Percentiles rank a stretch among this genome's conserved stretches.
phyloP scores from a whole-genome alignment of 495 filamentous ascomycete species.

The Podospora sp. region DNA sequence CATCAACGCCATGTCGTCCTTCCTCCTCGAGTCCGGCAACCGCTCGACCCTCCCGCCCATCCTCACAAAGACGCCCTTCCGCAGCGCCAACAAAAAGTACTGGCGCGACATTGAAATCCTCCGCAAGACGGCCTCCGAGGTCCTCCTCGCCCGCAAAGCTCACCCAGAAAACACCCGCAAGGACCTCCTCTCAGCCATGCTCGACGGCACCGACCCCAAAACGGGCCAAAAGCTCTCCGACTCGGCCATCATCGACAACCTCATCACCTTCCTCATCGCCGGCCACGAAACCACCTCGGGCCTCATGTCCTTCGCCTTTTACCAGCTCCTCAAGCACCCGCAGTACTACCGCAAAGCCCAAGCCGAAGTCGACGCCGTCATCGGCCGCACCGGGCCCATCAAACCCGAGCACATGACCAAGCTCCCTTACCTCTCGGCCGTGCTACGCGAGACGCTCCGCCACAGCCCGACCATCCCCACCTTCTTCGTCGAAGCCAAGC shows the following conservation, averaged over 20 bases:
- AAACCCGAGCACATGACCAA: constrained; percentile 68
- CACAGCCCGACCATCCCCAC: constrained; percentile 64
- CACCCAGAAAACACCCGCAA: constrained; percentile 62
- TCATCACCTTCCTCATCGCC: constrained; percentile 74
- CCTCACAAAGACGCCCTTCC: constrained; percentile 50
- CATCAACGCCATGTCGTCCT: constrained; percentile 62
- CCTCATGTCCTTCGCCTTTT: constrained; percentile 59
- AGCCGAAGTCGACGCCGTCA: constrained; percentile 62
- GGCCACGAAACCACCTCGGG: constrained; percentile 76
- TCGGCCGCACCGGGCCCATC: constrained; percentile 65
- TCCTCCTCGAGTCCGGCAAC: constrained; percentile 58
- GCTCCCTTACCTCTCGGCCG: constrained; percentile 52
- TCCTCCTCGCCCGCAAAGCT: constrained; percentile 60
- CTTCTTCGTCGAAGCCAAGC: constrained; percentile 46
- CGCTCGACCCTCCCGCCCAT: constrained; percentile 55
- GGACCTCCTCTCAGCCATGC: constrained; percentile 71
- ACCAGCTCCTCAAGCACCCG: constrained; percentile 59
- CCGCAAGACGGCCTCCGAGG: constrained; percentile 56
- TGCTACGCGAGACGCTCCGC: constrained; percentile 72
- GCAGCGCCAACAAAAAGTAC: constrained; percentile 59
- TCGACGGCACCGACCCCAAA: constrained; percentile 66
- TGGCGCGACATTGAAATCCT: constrained; percentile 59
- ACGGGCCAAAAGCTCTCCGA: constrained; percentile 66
- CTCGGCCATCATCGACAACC: constrained; percentile 66
- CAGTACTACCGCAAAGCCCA: constrained; percentile 54